Evolutionary conservation across 345 rosid species (phyloP), one percentile per base, ranked within the genome.

Genomic region (Luvunga scandens): DNA sequence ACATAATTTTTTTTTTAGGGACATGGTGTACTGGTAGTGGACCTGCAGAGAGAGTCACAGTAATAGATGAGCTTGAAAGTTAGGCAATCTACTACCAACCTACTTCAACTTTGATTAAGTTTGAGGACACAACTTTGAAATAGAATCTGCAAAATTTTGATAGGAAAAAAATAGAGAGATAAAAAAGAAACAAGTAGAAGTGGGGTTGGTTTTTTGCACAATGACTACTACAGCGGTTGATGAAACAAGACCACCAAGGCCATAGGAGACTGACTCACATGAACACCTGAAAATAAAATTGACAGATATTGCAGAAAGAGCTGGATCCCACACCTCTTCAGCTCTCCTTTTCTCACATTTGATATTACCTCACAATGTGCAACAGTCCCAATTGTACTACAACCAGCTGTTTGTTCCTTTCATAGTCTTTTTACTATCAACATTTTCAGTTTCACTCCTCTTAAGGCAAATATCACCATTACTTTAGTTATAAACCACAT

Each of bases 201-300:
- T 70, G 77, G 69, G 73, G 71, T 27, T 56, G 38, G 65, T 42
- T 66, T 66, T 13, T 24, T 24, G 69, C 65, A 71, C 74, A 71
- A 67, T 13, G 78, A 68, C 69, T 10, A 19, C 39, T 31, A 34
- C 68, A 76, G 81, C 56, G 22, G 14, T 70, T 64, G 83, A 83
- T 77, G 79, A 77, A 80, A 73, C 76, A 82, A 82, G 74, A 76
- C 36, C 65, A 71, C 34, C 45, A 72, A 62, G 14, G 30, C 9
- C 27, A 31, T 45, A 75, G 70, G 14, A 24, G 27, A 67, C 78
- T 61, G 62, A 62, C 57, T 33, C 53, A 25, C 30, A 48, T 48
- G 56, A 53, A 69, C 62, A 80, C 33, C 25, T 39, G 57, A 69
- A 72, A 33, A 31, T 14, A 2, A 33, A 6, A 5, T 55, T 22